Conservation (phyloP, 257 asterid genomes). For the Schizonepeta tenuifolia region DNA sequence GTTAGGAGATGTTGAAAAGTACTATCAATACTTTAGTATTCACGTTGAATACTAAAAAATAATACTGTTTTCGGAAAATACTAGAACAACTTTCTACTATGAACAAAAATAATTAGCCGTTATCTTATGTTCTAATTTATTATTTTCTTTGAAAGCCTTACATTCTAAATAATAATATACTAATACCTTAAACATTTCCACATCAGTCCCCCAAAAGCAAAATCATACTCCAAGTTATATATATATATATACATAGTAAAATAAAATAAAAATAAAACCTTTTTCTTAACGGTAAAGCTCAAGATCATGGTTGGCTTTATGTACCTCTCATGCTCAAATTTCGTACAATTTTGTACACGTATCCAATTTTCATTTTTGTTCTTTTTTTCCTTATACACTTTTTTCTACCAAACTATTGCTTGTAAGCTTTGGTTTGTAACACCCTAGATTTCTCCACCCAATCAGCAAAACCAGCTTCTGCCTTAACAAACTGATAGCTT, state of each 20-base stretch:
- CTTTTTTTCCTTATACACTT: not conserved
- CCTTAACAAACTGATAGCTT: constrained; percentile 46
- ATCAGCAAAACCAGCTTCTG: constrained; percentile 25
- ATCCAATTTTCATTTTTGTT: not conserved
- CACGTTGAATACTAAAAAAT: too few species aligned
- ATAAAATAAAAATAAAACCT: constrained; percentile 20
- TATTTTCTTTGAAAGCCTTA: not conserved
- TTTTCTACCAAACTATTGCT: constrained; percentile 47
- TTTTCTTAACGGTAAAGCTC: constrained; percentile 47
- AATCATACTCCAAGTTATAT: constrained; percentile 33
- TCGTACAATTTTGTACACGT: constrained; percentile 1
- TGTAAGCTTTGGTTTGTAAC: constrained; percentile 43
- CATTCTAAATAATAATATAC: not conserved
- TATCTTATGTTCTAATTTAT: too few species aligned
- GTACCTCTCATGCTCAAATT: constrained; percentile 42
- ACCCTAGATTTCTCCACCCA: constrained; percentile 34
- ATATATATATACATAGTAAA: constrained; percentile 1
- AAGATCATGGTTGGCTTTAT: constrained; percentile 45
- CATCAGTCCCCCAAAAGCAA: constrained; percentile 7
- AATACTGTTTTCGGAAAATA: not conserved
- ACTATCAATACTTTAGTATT: too few species aligned
- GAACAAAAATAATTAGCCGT: not conserved
- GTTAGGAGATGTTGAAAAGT: too few species aligned
- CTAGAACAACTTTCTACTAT: not conserved
- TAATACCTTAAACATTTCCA: not conserved